Conservation (phyloP, 805 yeast species). For the Spathaspora arborariae region DNA sequence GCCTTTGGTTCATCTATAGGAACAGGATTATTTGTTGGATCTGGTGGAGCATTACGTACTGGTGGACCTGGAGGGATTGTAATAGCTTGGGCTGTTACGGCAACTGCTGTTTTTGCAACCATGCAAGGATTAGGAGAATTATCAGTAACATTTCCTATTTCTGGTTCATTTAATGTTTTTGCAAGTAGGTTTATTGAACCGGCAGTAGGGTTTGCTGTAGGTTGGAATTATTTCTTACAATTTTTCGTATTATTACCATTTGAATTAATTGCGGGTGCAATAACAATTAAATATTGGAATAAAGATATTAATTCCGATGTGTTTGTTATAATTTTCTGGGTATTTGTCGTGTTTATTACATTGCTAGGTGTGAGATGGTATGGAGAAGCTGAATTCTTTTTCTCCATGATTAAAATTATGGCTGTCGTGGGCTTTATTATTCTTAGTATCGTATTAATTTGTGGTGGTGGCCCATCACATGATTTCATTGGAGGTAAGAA, state of each 20-base stretch:
- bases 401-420: constrained; percentile 44
- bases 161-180: constrained; percentile 64
- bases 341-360: constrained; percentile 43
- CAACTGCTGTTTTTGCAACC: constrained; percentile 54
- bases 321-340: constrained; percentile 53
- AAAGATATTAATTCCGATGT: constrained; percentile 49
- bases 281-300: constrained; percentile 55
- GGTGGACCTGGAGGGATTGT: constrained; percentile 66
- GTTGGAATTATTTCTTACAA: constrained; percentile 30
- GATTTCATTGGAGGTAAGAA: constrained; percentile 44
- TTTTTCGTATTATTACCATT: constrained; percentile 45
- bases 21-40: constrained; percentile 64
- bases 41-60: constrained; percentile 52
- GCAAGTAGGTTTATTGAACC: constrained; percentile 57
- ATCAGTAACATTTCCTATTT: constrained; percentile 57
- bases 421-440: constrained; percentile 48
- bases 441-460: constrained; percentile 42
- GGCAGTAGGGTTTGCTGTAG: constrained; percentile 51
- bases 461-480: constrained; percentile 52
- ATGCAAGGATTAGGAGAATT: constrained; percentile 62
- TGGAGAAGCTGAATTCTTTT: constrained; percentile 55
- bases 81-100: constrained; percentile 53
- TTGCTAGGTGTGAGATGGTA: constrained; percentile 51
- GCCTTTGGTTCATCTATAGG: constrained; percentile 69
- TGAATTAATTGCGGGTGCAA: constrained; percentile 55